Conservation (phyloP, 768 basidiomycete genomes). For the Boletus subparvulus region DNA sequence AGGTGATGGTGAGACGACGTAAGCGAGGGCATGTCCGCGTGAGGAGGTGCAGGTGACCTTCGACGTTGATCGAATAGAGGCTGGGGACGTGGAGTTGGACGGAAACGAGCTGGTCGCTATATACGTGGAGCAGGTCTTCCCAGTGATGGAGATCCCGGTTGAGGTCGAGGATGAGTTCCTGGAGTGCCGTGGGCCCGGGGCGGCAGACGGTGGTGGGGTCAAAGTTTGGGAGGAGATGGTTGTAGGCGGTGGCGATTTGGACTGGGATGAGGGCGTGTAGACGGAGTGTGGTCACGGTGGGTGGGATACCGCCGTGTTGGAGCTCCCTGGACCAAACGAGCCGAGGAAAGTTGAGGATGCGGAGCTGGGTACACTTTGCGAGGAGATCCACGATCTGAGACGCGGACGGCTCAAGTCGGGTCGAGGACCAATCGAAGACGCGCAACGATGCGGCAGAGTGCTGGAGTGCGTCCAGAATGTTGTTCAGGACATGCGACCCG, state of each 20-base stretch:
- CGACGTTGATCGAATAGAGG: not conserved
- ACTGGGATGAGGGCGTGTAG: not conserved
- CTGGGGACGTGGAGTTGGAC: constrained; percentile 8
- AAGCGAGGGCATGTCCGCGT: constrained; percentile 15
- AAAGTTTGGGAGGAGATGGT: not conserved
- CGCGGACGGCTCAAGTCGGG: not conserved
- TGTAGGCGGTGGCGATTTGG: not conserved
- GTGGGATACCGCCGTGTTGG: not conserved
- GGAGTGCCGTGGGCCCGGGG: constrained; percentile 6
- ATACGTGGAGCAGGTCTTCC: constrained; percentile 14
- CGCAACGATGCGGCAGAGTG: constrained; percentile 15
- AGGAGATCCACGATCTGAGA: constrained; percentile 3
- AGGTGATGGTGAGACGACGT: constrained; percentile 19
- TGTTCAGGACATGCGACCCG: not conserved
- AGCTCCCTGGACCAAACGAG: constrained; percentile 11
- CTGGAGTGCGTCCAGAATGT: constrained; percentile 18
- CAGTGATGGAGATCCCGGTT: not conserved
- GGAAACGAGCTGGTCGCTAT: constrained; percentile 17
- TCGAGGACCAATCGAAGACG: constrained; percentile 20
- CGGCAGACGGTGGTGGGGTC: not conserved
- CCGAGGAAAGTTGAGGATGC: constrained; percentile 9
- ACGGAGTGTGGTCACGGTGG: constrained; percentile 18
- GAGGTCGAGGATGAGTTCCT: constrained; percentile 19
- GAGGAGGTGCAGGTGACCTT: constrained; percentile 6
- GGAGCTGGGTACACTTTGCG: constrained; percentile 14